phyloP scores from a whole-genome alignment of 306 rosid genomes.

The Sophora flavescens region DNA sequence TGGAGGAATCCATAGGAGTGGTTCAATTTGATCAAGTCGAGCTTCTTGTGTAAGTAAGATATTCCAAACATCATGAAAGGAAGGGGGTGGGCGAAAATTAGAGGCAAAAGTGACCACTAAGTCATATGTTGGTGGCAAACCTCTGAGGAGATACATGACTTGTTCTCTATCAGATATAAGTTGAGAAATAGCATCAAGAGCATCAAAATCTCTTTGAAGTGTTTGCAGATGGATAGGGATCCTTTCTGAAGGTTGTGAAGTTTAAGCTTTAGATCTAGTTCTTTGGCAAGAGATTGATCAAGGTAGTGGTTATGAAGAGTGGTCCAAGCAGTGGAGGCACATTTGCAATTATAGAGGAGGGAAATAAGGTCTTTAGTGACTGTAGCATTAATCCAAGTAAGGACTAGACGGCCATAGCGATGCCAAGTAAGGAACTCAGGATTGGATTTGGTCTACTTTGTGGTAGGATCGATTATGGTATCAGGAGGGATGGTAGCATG shows the following conservation, averaged over 20 bases:
- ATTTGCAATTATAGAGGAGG: not conserved
- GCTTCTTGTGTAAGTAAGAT: not conserved
- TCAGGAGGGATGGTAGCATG: not conserved
- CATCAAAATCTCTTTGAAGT: not conserved
- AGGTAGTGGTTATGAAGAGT: not conserved
- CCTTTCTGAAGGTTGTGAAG: not conserved
- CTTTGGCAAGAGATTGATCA: not conserved
- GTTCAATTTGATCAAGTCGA: not conserved
- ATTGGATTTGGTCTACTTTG: not conserved
- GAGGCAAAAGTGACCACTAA: no score
- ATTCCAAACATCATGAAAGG: not conserved
- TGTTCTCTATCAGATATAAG: not conserved
- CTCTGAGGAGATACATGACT: slow-evolving; percentile 1
- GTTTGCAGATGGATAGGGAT: not conserved
- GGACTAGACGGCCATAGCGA: not conserved
- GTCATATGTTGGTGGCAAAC: no score
- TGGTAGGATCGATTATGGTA: not conserved
- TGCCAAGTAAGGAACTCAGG: not conserved
- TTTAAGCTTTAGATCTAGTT: not conserved
- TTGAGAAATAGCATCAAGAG: not conserved
- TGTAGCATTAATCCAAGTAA: not conserved
- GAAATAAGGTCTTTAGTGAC: not conserved
- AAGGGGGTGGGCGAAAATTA: no score
- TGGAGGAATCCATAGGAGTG: not conserved
- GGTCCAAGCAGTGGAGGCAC: not conserved